These are phyloP conservation scores for Hymenoscyphus fructigenus DNA, from an alignment of 2,329 filamentous ascomycete genomes.

Conservation along the genomic window DNA sequence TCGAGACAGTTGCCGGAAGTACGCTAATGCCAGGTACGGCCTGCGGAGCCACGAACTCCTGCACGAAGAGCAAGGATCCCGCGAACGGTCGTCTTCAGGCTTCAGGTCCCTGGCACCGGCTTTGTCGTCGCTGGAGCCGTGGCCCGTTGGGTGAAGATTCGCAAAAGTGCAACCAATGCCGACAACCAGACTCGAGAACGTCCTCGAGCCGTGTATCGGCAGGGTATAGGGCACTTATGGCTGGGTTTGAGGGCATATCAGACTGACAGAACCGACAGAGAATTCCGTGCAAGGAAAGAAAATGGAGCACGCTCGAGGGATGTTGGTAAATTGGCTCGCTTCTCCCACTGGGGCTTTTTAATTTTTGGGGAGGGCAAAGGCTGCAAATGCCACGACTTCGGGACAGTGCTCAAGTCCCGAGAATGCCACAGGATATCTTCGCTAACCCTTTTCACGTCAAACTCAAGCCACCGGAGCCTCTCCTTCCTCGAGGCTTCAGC, in stretches of 20 bases:
- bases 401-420: background rate
- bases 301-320: background rate
- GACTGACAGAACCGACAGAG: no score
- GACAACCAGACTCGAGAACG: background rate
- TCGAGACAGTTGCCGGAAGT: background rate
- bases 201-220: background rate
- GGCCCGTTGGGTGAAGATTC: background rate
- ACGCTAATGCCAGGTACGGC: slow-evolving; percentile 27
- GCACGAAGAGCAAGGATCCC: background rate
- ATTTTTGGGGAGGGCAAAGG: background rate
- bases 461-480: slow-evolving; percentile 5
- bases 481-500: slow-evolving; percentile 8
- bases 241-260: background rate
- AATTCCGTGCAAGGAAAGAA: background rate
- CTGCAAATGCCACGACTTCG: no score
- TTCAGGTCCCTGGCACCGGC: slow-evolving; percentile 13
- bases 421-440: background rate
- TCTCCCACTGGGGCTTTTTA: background rate
- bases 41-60: slow-evolving; percentile 18
- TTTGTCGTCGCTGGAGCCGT: slow-evolving; percentile 19
- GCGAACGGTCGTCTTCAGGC: background rate
- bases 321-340: background rate
- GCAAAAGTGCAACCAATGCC: slow-evolving; percentile 2
- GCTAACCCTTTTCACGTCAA: background rate
- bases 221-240: background rate